phyloP scores from a whole-genome alignment of 768 basidiomycete species.

The Pleurotus giganteus region DNA sequence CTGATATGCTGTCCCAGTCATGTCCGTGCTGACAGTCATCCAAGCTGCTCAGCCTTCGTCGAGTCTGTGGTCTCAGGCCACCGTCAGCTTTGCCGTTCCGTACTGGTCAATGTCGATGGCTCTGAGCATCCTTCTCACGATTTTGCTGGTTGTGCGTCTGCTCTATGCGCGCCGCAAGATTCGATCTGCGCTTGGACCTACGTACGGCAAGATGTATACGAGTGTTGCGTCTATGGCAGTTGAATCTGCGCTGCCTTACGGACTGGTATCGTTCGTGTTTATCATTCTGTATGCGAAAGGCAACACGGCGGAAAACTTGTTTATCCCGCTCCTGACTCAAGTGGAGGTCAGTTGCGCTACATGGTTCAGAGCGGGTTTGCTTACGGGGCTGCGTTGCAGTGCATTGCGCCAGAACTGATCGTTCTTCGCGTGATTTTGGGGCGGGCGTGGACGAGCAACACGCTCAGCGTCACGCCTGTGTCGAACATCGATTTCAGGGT shows the following conservation, averaged over 20 bases:
- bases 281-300: constrained; percentile 14
- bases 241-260: constrained; percentile 18
- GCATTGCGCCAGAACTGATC: constrained; percentile 13
- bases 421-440: constrained; percentile 15
- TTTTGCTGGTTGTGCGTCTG: constrained; percentile 16
- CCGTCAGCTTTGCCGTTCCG: constrained; percentile 17
- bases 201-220: constrained; percentile 17
- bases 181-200: constrained; percentile 9
- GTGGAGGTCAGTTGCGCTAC: constrained; percentile 15
- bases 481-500: background rate
- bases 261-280: constrained; percentile 17
- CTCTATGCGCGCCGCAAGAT: constrained; percentile 15
- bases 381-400: constrained; percentile 2
- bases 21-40: constrained; percentile 15
- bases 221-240: constrained; percentile 15
- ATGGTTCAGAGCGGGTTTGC: background rate
- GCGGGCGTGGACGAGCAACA: constrained; percentile 11
- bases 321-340: constrained; percentile 13
- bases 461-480: background rate
- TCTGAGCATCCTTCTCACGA: constrained; percentile 17
- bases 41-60: constrained; percentile 13
- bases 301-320: constrained; percentile 11
- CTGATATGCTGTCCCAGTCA: constrained; percentile 4
- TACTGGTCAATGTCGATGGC: constrained; percentile 16
- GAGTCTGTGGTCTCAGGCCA: constrained; percentile 6